phyloP scores from a whole-genome alignment of 768 basidiomycete genomes.

The Hygrophorus pudorinus region DNA sequence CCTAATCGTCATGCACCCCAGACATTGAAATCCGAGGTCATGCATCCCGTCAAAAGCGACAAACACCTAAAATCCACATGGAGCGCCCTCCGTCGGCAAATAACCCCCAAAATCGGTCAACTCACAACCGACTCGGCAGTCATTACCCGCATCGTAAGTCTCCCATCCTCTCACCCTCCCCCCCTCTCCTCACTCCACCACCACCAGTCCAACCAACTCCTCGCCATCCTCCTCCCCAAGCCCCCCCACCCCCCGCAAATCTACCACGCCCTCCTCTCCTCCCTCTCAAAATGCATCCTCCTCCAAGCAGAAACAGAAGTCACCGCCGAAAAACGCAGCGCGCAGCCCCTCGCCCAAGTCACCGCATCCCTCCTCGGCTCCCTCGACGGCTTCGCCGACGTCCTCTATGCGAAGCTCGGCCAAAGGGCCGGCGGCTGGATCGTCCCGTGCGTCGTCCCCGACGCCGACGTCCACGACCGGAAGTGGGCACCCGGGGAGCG shows the following conservation, averaged over 20 bases:
- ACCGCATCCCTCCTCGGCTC: conserved; percentile 57
- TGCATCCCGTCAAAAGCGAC: conserved; percentile 55
- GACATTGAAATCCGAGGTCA: conserved; percentile 53
- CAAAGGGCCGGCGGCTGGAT: conserved; percentile 88
- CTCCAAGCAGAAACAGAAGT: conserved; percentile 93
- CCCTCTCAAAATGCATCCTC: conserved; percentile 82
- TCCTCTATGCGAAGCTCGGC: conserved; percentile 78
- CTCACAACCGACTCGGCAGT: conserved; percentile 59
- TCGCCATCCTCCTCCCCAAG: conserved; percentile 23
- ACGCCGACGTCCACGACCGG: conserved; percentile 37
- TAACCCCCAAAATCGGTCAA: conserved; percentile 83
- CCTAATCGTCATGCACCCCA: conserved; percentile 17
- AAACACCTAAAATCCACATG: conserved; percentile 47
- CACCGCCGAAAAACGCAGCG: conserved; percentile 76
- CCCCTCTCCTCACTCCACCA: background rate
- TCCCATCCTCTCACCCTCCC: conserved; percentile 2
- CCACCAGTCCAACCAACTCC: conserved; percentile 29
- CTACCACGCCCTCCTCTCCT: conserved; percentile 72
- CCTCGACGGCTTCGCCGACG: conserved; percentile 50
- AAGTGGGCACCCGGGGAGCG: conserved; percentile 34
- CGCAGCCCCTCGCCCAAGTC: conserved; percentile 73
- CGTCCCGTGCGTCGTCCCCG: conserved; percentile 54
- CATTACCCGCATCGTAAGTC: conserved; percentile 57
- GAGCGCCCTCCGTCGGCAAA: conserved; percentile 61
- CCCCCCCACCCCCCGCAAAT: conserved; percentile 27